Conservation (phyloP, 352 stramenopile species). For the Thraustochytrium striatum region DNA sequence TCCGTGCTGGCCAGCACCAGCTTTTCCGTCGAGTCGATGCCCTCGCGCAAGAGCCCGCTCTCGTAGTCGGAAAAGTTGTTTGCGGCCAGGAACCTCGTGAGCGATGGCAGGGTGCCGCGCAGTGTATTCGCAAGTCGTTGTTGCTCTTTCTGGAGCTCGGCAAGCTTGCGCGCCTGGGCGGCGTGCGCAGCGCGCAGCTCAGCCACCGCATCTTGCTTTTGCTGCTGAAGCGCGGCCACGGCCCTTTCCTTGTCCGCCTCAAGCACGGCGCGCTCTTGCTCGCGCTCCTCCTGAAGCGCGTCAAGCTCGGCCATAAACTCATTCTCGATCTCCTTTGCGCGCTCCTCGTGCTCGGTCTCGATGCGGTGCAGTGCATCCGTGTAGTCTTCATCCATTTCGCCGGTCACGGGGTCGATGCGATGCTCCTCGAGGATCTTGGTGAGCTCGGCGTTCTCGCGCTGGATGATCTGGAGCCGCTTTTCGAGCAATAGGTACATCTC, state of each 20-base stretch:
- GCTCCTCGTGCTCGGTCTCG: conserved; percentile 31
- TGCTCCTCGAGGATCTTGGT: conserved; percentile 44
- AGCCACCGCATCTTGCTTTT: conserved; percentile 21
- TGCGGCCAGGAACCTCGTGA: conserved; percentile 23
- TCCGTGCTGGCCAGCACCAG: conserved; percentile 16
- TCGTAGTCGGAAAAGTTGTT: background rate
- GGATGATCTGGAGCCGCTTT: conserved; percentile 28
- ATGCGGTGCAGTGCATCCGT: conserved; percentile 40
- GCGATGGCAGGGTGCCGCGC: background rate
- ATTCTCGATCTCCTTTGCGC: conserved; percentile 1
- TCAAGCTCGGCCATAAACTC: background rate
- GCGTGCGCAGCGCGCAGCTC: background rate
- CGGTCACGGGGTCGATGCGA: conserved; percentile 42
- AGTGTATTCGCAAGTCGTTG: conserved; percentile 11
- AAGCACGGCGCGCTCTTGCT: background rate
- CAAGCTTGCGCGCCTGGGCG: conserved; percentile 13
- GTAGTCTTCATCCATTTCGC: conserved; percentile 45
- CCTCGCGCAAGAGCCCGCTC: background rate
- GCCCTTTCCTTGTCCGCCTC: background rate
- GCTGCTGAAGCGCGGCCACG: background rate
- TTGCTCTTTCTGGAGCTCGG: background rate
- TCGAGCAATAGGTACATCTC: conserved; percentile 46
- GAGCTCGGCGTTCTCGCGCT: conserved; percentile 42
- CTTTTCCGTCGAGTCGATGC: conserved; percentile 47
- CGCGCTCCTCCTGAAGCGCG: background rate